Evolutionary conservation across 148 eudicot species (phyloP), one percentile per base, ranked within the genome.

Genomic region (Rhododendron mucronatum): DNA sequence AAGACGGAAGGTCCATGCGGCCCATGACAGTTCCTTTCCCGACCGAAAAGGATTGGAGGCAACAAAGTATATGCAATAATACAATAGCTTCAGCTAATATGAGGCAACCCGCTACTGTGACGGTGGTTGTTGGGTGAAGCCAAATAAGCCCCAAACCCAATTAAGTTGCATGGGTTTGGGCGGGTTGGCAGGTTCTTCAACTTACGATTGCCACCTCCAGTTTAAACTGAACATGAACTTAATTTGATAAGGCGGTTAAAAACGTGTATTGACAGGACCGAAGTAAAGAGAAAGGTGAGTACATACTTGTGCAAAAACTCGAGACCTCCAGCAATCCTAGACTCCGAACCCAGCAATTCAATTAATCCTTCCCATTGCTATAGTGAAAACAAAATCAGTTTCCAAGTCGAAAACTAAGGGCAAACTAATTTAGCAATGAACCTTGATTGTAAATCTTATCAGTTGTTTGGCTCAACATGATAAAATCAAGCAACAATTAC

Each of bases 321-420:
- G 26, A 97, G 96, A 81, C 99, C 96, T 28, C 98, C 99, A 86
- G 98, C 95, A 88, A 95, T 93, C 87, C 91, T 91, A 84, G 95
- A 91, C 81, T 95, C 96, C 81, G 95, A 92, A 44, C 98, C 98
- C 88, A 97, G 77, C 86, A 97, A 81, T 85, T 95, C 98, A 78
- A 97, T 91, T 81, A 97, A 87, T 81, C 98, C 98, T 90, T 97
- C 99, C 98, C 98, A 97, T 93, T 94, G 96, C 99, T 97, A 93
- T 88, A 88, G 69, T 28, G 39, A 88, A 39, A 85, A 61, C 30
- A 5, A 79, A 78, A 78, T n/a, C 73, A 83, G 57, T 69, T 39
- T 69, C 39, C 14, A 83, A 53, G 47, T 65, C 51, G 15, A 21
- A 55, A 21, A 87, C 67, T 47, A 44, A 57, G 81, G 37, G 30